phyloP scores from a whole-genome alignment of 192 early-diverging fungal genomes.

The Geranomyces variabilis region DNA sequence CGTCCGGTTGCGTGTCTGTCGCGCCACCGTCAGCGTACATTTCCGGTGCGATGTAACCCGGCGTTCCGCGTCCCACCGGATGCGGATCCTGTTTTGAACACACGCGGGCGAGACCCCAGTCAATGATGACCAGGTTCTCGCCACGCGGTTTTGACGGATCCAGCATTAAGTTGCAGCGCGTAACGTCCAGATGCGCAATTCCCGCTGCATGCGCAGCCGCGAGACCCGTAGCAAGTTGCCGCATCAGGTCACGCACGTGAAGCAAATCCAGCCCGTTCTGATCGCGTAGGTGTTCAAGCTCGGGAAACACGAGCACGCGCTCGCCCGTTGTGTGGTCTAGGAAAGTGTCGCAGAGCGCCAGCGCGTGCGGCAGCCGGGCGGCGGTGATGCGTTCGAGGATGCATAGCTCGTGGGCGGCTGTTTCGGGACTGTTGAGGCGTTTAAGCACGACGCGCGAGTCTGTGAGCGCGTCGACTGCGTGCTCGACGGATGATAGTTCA shows the following conservation, averaged over 20 bases:
- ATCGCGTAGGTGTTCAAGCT: not conserved
- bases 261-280: constrained; percentile 9
- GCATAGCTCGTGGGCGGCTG: constrained; percentile 17
- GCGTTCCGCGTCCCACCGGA: constrained; percentile 70
- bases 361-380: constrained; percentile 10
- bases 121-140: constrained; percentile 64
- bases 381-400: constrained; percentile 2
- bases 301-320: constrained; percentile 36
- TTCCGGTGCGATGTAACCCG: constrained; percentile 70
- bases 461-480: constrained; percentile 6
- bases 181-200: constrained; percentile 73
- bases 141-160: not conserved
- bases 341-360: constrained; percentile 7
- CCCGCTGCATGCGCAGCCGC: constrained; percentile 60
- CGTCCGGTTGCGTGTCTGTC: constrained; percentile 56
- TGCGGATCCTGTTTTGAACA: constrained; percentile 13
- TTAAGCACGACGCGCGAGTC: constrained; percentile 23
- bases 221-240: constrained; percentile 21
- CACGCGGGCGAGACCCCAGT: constrained; percentile 73
- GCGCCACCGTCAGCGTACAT: constrained; percentile 20
- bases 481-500: constrained; percentile 17
- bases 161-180: constrained; percentile 45
- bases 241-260: not conserved
- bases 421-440: constrained; percentile 11
- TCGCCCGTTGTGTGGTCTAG: not conserved